Percentiles rank a stretch among this genome's conserved stretches.
Evolutionary conservation across 306 rosid genomes (phyloP).

Genomic region (Prunus fruticosa): DNA sequence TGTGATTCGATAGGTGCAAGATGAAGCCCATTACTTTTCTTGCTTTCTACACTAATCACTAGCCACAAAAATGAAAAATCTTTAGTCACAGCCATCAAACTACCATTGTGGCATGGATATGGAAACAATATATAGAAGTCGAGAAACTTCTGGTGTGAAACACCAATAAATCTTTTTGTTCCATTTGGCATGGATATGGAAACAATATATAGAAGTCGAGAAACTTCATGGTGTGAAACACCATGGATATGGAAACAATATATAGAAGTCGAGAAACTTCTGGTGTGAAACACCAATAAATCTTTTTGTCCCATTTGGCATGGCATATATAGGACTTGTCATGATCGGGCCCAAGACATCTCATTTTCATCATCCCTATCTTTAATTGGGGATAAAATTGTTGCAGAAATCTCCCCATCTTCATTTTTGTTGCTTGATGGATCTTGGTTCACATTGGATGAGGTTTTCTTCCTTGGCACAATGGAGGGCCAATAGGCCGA

Average conservation of each 20-base stretch:
- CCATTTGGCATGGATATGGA: neutral
- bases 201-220: neutral
- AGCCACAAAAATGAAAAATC: neutral
- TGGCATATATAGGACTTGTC: neutral
- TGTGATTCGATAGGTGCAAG: neutral
- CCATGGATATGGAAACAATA: neutral
- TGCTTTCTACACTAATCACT: neutral
- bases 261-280: neutral
- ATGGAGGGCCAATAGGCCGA: too few relatives aligned
- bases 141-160: neutral
- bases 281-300: neutral
- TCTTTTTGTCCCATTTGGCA: neutral
- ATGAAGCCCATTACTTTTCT: neutral
- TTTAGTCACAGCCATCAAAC: neutral
- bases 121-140: neutral
- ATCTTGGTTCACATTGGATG: too few relatives aligned
- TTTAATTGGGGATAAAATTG: neutral
- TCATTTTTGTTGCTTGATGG: too few relatives aligned
- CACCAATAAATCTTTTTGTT: neutral
- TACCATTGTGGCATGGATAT: neutral
- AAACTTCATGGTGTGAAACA: too few relatives aligned
- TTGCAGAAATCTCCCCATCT: neutral
- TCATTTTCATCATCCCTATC: conserved; percentile 7
- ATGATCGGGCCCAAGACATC: neutral
- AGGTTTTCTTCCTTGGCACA: too few relatives aligned